Percentiles rank a stretch among this genome's conserved stretches.
These are phyloP conservation scores for Penicillium sumatraense DNA, from an alignment of 2,329 filamentous ascomycete genomes.

Conservation along the genomic window DNA sequence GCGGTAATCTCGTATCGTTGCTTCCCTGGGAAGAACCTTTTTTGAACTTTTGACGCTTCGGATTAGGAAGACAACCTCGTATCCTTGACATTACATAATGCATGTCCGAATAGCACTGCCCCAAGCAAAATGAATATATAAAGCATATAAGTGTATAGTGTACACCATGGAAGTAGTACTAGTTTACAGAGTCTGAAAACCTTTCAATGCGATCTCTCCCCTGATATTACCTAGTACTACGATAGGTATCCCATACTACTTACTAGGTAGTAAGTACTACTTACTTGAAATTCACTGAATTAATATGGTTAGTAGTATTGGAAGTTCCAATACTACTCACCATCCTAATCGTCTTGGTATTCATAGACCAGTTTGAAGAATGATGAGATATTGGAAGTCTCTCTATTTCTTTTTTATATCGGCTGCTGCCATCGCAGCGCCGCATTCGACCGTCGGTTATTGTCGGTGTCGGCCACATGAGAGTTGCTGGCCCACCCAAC, in stretches of 20 bases:
- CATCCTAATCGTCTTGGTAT: not conserved
- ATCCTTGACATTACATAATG: not conserved
- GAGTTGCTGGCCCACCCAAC: conserved; percentile 43
- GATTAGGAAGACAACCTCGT: not conserved
- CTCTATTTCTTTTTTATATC: conserved; percentile 8
- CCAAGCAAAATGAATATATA: too few species aligned
- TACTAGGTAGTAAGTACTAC: too few species aligned
- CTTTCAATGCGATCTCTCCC: too few species aligned
- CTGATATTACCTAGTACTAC: too few species aligned
- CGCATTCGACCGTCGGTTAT: not conserved
- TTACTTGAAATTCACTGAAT: too few species aligned
- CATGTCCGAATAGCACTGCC: not conserved
- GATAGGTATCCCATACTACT: too few species aligned
- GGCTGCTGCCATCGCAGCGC: conserved; percentile 1
- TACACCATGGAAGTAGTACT: too few species aligned
- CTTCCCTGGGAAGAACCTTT: not conserved
- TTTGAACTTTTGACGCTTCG: too few species aligned
- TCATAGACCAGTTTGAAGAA: not conserved
- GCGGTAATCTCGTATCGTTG: conserved; percentile 2
- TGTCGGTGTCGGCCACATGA: conserved; percentile 36
- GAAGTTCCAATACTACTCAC: too few species aligned
- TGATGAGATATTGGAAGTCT: not conserved
- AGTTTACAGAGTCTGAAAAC: too few species aligned
- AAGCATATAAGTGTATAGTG: too few species aligned
- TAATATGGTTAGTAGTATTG: too few species aligned